These are phyloP conservation scores for Calonectria multiphialidica DNA, from an alignment of 2,329 filamentous ascomycete genomes.

Conservation along the genomic window DNA sequence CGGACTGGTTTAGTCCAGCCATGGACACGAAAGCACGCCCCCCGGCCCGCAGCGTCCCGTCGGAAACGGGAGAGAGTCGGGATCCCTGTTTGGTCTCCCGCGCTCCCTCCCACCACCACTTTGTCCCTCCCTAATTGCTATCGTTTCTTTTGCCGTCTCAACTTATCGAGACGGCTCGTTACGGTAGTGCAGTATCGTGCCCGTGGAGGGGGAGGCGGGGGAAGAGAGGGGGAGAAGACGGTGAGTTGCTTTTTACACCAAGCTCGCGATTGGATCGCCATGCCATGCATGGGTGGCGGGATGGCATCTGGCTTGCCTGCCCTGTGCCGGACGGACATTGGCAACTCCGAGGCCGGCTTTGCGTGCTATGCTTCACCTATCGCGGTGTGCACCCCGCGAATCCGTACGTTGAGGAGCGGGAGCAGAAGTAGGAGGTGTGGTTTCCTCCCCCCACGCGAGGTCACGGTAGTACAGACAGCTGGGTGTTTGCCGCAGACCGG, in stretches of 20 bases:
- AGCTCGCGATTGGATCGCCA: neutral
- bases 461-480: neutral
- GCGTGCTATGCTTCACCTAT: neutral
- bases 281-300: neutral
- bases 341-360: neutral
- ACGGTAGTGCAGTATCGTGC: neutral
- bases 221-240: neutral
- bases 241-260: neutral
- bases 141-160: constrained; percentile 8
- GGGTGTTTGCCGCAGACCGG: neutral
- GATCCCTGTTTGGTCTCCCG: constrained; percentile 1
- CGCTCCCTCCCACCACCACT: neutral
- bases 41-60: constrained; percentile 16
- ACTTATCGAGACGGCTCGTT: neutral
- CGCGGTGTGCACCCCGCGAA: neutral
- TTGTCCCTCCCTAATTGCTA: neutral
- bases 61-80: constrained; percentile 11
- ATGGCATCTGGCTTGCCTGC: constrained; percentile 3
- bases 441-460: neutral
- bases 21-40: neutral
- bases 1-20: constrained; percentile 2
- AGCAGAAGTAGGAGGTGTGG: neutral
- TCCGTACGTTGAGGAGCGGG: neutral
- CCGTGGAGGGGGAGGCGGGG: no score
- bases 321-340: neutral